phyloP scores from a whole-genome alignment of 768 basidiomycete species.

The Termitomyces sp. region DNA sequence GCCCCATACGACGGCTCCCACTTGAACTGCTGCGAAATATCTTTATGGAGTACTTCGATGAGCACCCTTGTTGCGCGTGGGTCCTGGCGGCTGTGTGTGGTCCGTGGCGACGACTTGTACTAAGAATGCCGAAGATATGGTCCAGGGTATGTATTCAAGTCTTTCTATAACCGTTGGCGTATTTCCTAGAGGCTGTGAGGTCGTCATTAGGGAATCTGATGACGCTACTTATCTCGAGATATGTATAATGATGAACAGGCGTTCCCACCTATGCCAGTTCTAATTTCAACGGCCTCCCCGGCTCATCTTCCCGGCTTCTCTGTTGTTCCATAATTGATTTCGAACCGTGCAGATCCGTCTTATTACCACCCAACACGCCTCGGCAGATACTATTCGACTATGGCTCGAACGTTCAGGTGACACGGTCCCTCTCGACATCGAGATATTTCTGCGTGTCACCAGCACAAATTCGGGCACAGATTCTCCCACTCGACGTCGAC shows the following conservation, averaged over 20 bases:
- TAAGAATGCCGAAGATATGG: slow-evolving; percentile 70
- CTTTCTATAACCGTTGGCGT: background rate
- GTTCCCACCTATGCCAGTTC: background rate
- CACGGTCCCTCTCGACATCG: slow-evolving; percentile 71
- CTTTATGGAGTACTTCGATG: slow-evolving; percentile 66
- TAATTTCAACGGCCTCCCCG: background rate
- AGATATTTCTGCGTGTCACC: slow-evolving; percentile 66
- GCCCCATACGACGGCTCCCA: slow-evolving; percentile 70
- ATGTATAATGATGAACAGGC: background rate
- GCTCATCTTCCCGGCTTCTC: background rate
- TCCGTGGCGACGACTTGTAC: slow-evolving; percentile 60
- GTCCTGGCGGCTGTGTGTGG: slow-evolving; percentile 65
- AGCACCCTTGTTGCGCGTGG: slow-evolving; percentile 74
- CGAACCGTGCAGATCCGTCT: slow-evolving; percentile 57
- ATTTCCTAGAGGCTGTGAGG: background rate
- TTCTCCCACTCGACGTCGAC: slow-evolving; percentile 20
- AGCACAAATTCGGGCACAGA: slow-evolving; percentile 21
- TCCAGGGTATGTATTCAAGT: slow-evolving; percentile 56
- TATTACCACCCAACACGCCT: slow-evolving; percentile 62
- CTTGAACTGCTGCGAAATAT: slow-evolving; percentile 70
- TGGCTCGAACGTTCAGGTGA: slow-evolving; percentile 81
- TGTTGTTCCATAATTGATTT: slow-evolving; percentile 5
- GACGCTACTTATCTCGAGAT: background rate
- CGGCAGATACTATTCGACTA: slow-evolving; percentile 75
- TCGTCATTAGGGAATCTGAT: background rate